Evolutionary conservation across 345 rosid genomes (phyloP).

Genomic region (Geranium brycei): DNA sequence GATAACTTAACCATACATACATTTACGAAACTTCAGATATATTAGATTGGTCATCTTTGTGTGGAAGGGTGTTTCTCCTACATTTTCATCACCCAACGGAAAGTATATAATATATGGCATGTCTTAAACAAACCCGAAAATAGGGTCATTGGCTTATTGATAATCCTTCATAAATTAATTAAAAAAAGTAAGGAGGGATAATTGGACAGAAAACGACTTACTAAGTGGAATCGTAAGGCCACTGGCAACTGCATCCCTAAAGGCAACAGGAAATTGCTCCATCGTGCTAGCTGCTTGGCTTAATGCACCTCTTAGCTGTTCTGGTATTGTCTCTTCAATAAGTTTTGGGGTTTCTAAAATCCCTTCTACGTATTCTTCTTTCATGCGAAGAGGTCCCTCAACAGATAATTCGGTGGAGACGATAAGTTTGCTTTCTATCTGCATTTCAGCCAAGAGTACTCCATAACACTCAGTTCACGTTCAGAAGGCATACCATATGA

Average conservation of each 20-base stretch:
- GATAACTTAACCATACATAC: neutral
- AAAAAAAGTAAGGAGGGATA: neutral
- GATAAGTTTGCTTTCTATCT: slow-evolving; percentile 69
- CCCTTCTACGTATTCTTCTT: slow-evolving; percentile 80
- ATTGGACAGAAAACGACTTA: slow-evolving; percentile 25
- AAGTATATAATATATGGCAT: neutral
- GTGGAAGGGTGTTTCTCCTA: neutral
- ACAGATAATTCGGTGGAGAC: slow-evolving; percentile 52
- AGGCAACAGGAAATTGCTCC: slow-evolving; percentile 72
- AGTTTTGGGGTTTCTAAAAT: slow-evolving; percentile 59
- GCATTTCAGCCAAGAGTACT: slow-evolving; percentile 17
- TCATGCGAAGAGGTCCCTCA: slow-evolving; percentile 95
- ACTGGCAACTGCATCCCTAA: slow-evolving; percentile 47
- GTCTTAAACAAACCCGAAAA: too few relatives aligned
- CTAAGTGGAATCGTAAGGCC: slow-evolving; percentile 78
- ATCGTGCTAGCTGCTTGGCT: slow-evolving; percentile 52
- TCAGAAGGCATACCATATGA: neutral
- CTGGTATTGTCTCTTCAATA: slow-evolving; percentile 74
- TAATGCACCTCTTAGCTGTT: slow-evolving; percentile 62
- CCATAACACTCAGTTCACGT: neutral
- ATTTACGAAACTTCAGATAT: neutral
- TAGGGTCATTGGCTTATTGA: too few relatives aligned
- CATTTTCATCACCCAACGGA: neutral
- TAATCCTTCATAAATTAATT: too few relatives aligned
- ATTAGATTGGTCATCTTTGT: too few relatives aligned